Conservation (phyloP, 306 rosid genomes). For the Sicyos baderoa region DNA sequence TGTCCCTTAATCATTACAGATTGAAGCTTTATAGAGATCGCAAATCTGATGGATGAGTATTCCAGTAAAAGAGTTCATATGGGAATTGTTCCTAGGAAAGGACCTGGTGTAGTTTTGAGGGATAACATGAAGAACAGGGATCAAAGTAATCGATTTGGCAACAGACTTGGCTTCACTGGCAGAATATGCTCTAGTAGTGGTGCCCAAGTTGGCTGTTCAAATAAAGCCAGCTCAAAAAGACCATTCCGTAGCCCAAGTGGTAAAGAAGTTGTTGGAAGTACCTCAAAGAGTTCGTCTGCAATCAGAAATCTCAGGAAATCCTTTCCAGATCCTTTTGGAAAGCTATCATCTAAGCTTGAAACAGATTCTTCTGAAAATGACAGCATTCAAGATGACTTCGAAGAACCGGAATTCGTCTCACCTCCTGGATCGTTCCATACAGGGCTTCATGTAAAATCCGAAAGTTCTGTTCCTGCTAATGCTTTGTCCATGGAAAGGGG, state of each 20-base stretch:
- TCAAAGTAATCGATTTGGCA: slow-evolving; percentile 58
- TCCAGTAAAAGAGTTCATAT: slow-evolving; percentile 62
- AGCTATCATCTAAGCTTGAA: slow-evolving; percentile 13
- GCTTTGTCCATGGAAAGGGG: slow-evolving; percentile 17
- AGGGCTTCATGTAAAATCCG: slow-evolving; percentile 12
- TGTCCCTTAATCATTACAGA: background rate
- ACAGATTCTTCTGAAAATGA: slow-evolving; percentile 14
- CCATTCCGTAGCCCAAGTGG: slow-evolving; percentile 21
- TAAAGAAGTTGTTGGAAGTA: slow-evolving; percentile 15
- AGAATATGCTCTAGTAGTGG: slow-evolving; percentile 50
- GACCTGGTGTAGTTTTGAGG: slow-evolving; percentile 52
- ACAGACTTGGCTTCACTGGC: slow-evolving; percentile 68
- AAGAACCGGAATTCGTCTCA: slow-evolving; percentile 9
- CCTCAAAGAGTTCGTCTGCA: slow-evolving; percentile 17
- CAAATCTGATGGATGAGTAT: slow-evolving; percentile 62
- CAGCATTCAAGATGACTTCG: slow-evolving; percentile 16
- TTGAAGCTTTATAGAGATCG: background rate
- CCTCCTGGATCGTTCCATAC: slow-evolving; percentile 12
- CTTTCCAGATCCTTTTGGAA: slow-evolving; percentile 2
- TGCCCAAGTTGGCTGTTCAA: slow-evolving; percentile 44
- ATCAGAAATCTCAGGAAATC: slow-evolving; percentile 14
- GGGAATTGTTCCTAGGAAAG: slow-evolving; percentile 59
- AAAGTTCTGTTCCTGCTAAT: background rate
- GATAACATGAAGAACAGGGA: slow-evolving; percentile 58
- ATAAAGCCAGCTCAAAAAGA: slow-evolving; percentile 51